Base-by-base conservation (phyloP, 1,139 yeast species). In the Saccharomyces uvarum region DNA sequence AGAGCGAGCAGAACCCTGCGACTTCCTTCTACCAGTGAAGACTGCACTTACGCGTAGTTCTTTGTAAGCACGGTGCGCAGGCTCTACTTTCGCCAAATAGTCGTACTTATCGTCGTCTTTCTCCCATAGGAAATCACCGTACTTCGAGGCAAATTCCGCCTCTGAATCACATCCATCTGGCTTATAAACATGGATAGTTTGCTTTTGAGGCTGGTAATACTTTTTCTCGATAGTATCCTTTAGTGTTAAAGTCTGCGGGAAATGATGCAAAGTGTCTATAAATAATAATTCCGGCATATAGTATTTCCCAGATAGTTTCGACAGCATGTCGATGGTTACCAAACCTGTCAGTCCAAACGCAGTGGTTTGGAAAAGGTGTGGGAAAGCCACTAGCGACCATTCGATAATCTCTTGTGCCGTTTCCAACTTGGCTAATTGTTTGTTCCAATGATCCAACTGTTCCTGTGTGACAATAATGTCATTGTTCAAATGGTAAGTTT, bases 281-380 rank as follows among this genome's bases (percentile, higher is more conserved):
- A 91, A 93, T 3, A 93, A 86, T 56, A 91, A 76, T 38, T 38
- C 44, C 56, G 90, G 96, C 9, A 88, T 77, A 42, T 60, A 56
- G 48, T 64, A 60, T 13, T 62, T 59, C 2, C 60, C 56, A 28
- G 68, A 68, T 53, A 84, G 63, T 66, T 83, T 82, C n/a, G 87
- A 77, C 47, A 91, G 73, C 79, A 91, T 86, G 69, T 91, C 97
- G 38, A 88, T 76, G 13, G 93, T 90, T 26, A 86, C 96, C 56
- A 91, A 73, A 0, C 99, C 99, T 0, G 97, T 88, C 47, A 93
- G 77, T 0, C 99, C 99, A 72, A 91, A 89, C 1, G 98, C 98
- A 0, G 98, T 89, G 2, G 97, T 90, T 70, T 93, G 99, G 67
- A 71, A 90, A 33, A 93, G 75, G 41, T 82, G 78, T 4, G 97